Base-by-base conservation (phyloP, 305 asterid species). In the Salvia sclarea region DNA sequence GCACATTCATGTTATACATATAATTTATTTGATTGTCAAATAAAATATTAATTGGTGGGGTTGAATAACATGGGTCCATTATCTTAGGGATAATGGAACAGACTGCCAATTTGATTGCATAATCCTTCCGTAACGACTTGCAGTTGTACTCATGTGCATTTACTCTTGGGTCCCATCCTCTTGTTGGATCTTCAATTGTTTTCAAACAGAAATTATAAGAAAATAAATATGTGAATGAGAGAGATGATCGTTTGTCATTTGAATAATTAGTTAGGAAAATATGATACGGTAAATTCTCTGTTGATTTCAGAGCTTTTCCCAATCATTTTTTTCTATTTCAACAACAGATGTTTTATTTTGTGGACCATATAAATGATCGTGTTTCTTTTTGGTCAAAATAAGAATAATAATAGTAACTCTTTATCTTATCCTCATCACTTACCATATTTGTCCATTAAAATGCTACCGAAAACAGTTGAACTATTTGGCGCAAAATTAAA, bases 121-220 rank as follows among this genome's bases (percentile, higher is more conserved):
- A 30, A 68, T 43, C 55, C 55, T 40, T 67, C 53, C 44, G 30
- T 24, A 67, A 67, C 72, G 56, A 52, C 49, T 54, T 28, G 37
- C 8, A 9, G 40, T 25, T 49, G 61, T 45, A 60, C 62, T 70
- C 33, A 40, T 49, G 53, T 33, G 44, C 68, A 60, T 70, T 60
- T 48, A 69, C 41, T 22, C 35, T 28, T 31, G 44, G 37, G n/a
- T 6, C 71, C 63, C 71, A 37, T 52, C 38, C 22, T 59, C 18
- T 47, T 59, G 31, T 47, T 18, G 43, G 40, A 24, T 14, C 20
- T 47, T 31, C 2, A 31, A 28, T 48, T 25, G 2, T 22, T 11
- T 37, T 37, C 40, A 35, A 35, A 6, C 9, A 35, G 40, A 6
- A 35, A 35, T 4, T 31, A 31, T 5, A 31, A 31, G 7, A 8